phyloP scores from a whole-genome alignment of 2,329 filamentous ascomycete species.

The Cladorrhinum sp. region DNA sequence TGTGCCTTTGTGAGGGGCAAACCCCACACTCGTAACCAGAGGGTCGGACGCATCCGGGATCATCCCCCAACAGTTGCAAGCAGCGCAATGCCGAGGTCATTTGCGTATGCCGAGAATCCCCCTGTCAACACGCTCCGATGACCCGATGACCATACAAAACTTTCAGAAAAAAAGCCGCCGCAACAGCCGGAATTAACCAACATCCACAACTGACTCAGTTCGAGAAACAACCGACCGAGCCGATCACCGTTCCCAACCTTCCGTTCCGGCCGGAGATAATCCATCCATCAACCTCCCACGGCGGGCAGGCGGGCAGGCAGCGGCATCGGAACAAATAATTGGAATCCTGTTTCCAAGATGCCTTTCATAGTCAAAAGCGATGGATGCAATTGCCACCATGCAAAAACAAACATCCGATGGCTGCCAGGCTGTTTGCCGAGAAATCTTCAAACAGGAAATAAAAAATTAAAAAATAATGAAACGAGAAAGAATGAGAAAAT shows the following conservation, averaged over 20 bases:
- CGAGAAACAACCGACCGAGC: background rate
- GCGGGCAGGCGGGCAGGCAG: background rate
- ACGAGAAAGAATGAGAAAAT: background rate
- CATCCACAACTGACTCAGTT: background rate
- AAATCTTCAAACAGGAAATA: background rate
- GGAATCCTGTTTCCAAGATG: too few species aligned
- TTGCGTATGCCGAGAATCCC: slow-evolving; percentile 17
- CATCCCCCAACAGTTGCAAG: background rate
- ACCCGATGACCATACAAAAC: background rate
- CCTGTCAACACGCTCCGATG: background rate
- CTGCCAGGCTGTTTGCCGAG: too few species aligned
- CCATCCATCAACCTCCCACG: background rate
- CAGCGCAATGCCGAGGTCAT: slow-evolving; percentile 20
- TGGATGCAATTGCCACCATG: background rate
- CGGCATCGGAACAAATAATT: background rate
- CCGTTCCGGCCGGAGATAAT: background rate
- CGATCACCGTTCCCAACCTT: background rate
- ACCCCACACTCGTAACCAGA: slow-evolving; percentile 11
- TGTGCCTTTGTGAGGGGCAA: slow-evolving; percentile 2
- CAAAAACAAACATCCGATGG: too few species aligned
- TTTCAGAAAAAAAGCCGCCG: slow-evolving; percentile 1
- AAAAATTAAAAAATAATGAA: background rate
- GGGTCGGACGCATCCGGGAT: slow-evolving; percentile 27
- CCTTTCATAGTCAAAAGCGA: background rate
- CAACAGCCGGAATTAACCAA: background rate